Base-by-base conservation (phyloP, 1,284 basidiomycete genomes). In the Psilocybe mexicana region DNA sequence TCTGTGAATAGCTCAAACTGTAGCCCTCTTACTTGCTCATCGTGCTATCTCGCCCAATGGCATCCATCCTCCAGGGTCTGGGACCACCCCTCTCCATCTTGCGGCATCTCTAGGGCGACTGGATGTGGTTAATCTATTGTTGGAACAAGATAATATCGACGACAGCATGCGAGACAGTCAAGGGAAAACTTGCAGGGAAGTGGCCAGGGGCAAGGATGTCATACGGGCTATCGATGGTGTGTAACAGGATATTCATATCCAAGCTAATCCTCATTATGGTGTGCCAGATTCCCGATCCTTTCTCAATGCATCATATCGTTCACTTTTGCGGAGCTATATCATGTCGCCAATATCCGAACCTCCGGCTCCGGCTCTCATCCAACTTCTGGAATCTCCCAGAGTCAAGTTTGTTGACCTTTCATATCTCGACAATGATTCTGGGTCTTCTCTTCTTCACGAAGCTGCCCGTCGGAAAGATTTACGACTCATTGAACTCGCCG, bases 41-140 rank as follows among this genome's bases (percentile, higher is more conserved):
- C 81, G 88, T 63, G 80, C 85, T 35, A 88, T 93, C 35, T 92
- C 90, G 40, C 90, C 92, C 0, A 90, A 91, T 64, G 84, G 88
- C 11, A 71, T 88, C 14, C 80, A 92, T 57, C 85, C 88, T 0
- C 80, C 84, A 0, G 84, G 80, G 1, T 87, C 89, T 0, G 87
- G 88, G 2, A 91, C 88, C 5, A 95, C 94, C 0, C 81, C 95
- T 0, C 80, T 98, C 0, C 96, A 98, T 70, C 82, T 98, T 7
- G 94, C 95, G 0, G 87, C 91, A 0, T 87, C 88, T 0, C 79
- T 95, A 1, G 92, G 91, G 3, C 81, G 96, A 38, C 74, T 81
- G 2, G 96, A 98, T 59, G 84, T 93, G 7, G 87, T 94, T 14
- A 80, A 79, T 57, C 69, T 93, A 6, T 76, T 94, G 1, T 78